Percentiles rank a stretch among this genome's conserved stretches.
Evolutionary conservation across 2,329 filamentous ascomycete genomes (phyloP).

Genomic region (Talaromyces atroroseus): DNA sequence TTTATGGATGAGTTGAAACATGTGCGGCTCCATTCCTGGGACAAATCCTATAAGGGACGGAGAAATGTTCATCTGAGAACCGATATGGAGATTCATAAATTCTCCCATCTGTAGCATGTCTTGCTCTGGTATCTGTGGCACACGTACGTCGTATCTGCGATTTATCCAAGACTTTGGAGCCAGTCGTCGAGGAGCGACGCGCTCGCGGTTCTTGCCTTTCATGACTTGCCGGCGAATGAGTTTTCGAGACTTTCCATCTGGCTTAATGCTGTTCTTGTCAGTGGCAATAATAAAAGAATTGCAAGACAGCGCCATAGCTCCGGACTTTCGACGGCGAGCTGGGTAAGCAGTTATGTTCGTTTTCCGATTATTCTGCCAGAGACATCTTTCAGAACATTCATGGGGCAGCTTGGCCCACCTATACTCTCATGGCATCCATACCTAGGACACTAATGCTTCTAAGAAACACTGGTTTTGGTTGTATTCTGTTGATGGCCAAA

Average conservation of each 20-base stretch:
- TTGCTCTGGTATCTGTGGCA: too few species aligned
- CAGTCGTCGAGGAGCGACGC: background rate
- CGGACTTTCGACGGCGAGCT: background rate
- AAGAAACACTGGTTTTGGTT: too few species aligned
- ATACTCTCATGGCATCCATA: too few species aligned
- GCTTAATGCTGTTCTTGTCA: conserved; percentile 1
- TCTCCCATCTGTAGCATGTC: background rate
- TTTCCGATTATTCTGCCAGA: too few species aligned
- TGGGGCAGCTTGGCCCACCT: too few species aligned
- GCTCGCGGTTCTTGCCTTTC: conserved; percentile 3
- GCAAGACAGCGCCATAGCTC: background rate
- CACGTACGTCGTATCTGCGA: background rate
- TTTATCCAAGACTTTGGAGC: background rate
- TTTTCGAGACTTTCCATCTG: background rate
- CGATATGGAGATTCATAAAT: background rate
- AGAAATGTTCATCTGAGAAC: background rate
- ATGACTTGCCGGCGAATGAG: conserved; percentile 6
- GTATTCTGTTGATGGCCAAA: too few species aligned
- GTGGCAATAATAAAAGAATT: conserved; percentile 4
- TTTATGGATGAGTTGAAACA: background rate
- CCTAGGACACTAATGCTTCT: too few species aligned
- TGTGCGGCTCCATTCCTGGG: background rate
- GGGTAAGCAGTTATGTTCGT: too few species aligned
- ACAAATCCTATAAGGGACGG: background rate
- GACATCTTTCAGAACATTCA: too few species aligned